A percentile compares a stretch with the other conserved stretches of the same genome.
phyloP scores from a whole-genome alignment of 1,284 basidiomycete species.

The Tetrapyrgos nigripes region DNA sequence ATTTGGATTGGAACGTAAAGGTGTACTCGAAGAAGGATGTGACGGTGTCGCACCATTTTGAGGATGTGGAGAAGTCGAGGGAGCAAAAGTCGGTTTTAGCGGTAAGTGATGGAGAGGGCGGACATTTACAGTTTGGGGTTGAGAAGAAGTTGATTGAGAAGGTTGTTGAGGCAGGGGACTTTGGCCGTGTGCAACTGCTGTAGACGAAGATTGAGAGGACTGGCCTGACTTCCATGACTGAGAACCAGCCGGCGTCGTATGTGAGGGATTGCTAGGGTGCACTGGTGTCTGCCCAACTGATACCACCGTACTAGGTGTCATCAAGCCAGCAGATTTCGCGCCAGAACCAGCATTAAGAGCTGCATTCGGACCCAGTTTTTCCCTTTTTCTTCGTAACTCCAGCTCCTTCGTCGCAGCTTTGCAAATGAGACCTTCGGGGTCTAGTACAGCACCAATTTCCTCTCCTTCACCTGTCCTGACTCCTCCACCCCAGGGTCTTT shows the following conservation, averaged over 20 bases:
- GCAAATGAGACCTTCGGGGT: conserved; percentile 64
- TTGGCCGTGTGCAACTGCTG: background rate
- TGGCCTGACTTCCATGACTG: too few relatives aligned
- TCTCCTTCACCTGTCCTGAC: conserved; percentile 41
- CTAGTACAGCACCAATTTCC: conserved; percentile 65
- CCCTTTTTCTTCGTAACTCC: conserved; percentile 61
- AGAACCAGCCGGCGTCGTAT: too few relatives aligned
- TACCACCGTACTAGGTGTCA: background rate
- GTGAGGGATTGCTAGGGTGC: background rate
- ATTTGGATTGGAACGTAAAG: background rate
- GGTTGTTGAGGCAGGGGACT: background rate
- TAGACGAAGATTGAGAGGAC: background rate
- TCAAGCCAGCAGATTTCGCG: background rate
- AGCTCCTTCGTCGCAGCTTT: conserved; percentile 66
- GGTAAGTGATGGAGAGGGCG: background rate
- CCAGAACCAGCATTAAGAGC: background rate
- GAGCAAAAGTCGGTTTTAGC: background rate
- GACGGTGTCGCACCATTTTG: background rate
- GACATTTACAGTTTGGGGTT: background rate
- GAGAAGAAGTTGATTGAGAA: background rate
- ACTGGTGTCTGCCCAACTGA: background rate
- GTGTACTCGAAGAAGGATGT: conserved; percentile 2
- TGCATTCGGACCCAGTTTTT: conserved; percentile 45
- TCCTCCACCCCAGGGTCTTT: conserved; percentile 30
- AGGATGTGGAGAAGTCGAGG: background rate